Percentiles rank a stretch among this genome's conserved stretches.
Evolutionary conservation across 1,139 yeast species (phyloP).

Genomic region (Debaryomyces psychrophilus): DNA sequence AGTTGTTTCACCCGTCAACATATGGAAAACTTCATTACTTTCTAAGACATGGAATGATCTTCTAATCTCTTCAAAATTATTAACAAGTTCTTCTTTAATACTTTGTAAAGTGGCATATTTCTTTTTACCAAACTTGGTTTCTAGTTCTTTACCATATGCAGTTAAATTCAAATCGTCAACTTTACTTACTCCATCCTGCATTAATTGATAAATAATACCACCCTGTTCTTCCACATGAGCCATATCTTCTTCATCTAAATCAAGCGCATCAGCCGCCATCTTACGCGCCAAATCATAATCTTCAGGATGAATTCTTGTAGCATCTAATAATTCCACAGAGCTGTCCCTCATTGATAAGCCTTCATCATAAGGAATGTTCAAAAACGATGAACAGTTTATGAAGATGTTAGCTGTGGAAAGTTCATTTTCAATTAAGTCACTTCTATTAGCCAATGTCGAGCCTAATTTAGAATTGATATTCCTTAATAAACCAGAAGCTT

Average conservation of each 20-base stretch:
- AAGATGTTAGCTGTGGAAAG: constrained; percentile 80
- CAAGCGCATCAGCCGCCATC: constrained; percentile 98
- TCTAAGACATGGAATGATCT: constrained; percentile 68
- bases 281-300: constrained; percentile 94
- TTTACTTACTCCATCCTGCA: constrained; percentile 82
- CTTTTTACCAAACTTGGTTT: constrained; percentile 70
- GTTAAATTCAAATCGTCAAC: constrained; percentile 86
- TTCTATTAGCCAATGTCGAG: constrained; percentile 66
- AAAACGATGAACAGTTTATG: constrained; percentile 89
- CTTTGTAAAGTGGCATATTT: constrained; percentile 83
- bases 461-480: constrained; percentile 74
- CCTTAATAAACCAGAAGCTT: constrained; percentile 84
- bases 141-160: constrained; percentile 92
- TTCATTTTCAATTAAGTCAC: constrained; percentile 78
- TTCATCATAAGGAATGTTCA: constrained; percentile 76
- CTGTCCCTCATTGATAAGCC: constrained; percentile 51
- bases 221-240: constrained; percentile 77
- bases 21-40: constrained; percentile 75
- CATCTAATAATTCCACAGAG: constrained; percentile 80
- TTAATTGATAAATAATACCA: constrained; percentile 80
- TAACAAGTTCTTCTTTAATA: constrained; percentile 86
- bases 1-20: constrained; percentile 85
- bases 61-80: constrained; percentile 85
- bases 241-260: constrained; percentile 91
- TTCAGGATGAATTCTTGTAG: constrained; percentile 96